A percentile compares a stretch with the other conserved stretches of the same genome.
Evolutionary conservation across 163 green algal species (phyloP).

Genomic region (Picocystis sp.): DNA sequence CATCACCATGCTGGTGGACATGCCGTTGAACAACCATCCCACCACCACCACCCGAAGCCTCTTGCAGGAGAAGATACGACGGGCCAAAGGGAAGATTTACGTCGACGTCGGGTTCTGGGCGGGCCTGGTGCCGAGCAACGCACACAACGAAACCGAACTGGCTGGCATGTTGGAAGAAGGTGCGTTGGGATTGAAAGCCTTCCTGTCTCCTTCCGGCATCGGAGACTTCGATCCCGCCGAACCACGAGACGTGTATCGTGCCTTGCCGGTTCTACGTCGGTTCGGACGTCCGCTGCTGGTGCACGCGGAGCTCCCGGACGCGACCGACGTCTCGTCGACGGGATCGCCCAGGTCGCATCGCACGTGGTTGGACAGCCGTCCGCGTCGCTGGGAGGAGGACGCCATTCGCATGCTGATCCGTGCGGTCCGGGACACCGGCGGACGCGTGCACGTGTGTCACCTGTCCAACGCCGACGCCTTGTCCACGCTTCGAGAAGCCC

Average conservation of each 20-base stretch:
- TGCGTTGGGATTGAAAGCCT: slow-evolving; percentile 83
- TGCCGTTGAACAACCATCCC: slow-evolving; percentile 82
- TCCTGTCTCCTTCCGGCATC: slow-evolving; percentile 81
- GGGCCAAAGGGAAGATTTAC: slow-evolving; percentile 29
- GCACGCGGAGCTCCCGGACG: slow-evolving; percentile 63
- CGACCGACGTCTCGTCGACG: slow-evolving; percentile 5
- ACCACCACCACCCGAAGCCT: slow-evolving; percentile 36
- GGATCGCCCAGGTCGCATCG: slow-evolving; percentile 29
- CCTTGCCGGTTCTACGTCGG: slow-evolving; percentile 53
- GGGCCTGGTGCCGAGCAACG: slow-evolving; percentile 67
- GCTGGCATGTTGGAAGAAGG: slow-evolving; percentile 45
- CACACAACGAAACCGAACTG: slow-evolving; percentile 33
- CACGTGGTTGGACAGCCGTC: slow-evolving; percentile 47
- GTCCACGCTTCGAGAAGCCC: slow-evolving; percentile 26
- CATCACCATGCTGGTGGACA: slow-evolving; percentile 85
- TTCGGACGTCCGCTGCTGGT: slow-evolving; percentile 52
- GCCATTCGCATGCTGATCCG: slow-evolving; percentile 52
- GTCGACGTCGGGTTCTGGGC: slow-evolving; percentile 75
- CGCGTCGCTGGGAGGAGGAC: slow-evolving; percentile 51
- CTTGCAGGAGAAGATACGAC: slow-evolving; percentile 44
- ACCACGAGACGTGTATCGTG: slow-evolving; percentile 34
- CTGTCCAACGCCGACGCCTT: slow-evolving; percentile 39
- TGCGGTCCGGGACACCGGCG: slow-evolving; percentile 11
- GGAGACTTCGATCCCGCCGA: slow-evolving; percentile 66
- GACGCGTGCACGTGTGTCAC: slow-evolving; percentile 76